A percentile compares a stretch with the other conserved stretches of the same genome.
Conservation (phyloP, 164 flowering plant genomes). For the Chimonanthus praecox region DNA sequence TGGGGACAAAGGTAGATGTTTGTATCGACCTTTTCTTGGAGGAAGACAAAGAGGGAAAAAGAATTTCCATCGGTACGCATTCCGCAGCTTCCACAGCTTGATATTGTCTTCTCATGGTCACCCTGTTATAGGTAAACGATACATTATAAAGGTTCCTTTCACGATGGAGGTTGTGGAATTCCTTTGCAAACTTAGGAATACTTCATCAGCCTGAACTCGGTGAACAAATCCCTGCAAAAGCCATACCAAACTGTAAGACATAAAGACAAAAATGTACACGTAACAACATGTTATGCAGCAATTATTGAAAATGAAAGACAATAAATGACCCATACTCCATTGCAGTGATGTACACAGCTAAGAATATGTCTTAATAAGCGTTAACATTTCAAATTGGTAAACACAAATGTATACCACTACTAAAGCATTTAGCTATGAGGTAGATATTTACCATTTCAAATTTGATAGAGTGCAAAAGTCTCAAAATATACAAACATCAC, state of each 20-base stretch:
- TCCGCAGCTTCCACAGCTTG: constrained; percentile 53
- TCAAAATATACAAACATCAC: too few species aligned
- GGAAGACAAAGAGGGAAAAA: constrained; percentile 52
- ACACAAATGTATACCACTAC: neutral
- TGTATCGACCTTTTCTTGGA: constrained; percentile 31
- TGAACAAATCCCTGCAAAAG: constrained; percentile 62
- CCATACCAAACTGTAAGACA: neutral
- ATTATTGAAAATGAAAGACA: neutral
- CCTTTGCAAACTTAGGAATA: constrained; percentile 47
- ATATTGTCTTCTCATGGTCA: constrained; percentile 63
- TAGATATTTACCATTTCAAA: too few species aligned
- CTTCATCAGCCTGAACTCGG: constrained; percentile 90
- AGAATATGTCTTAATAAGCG: neutral
- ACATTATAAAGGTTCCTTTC: constrained; percentile 43
- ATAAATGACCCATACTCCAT: neutral
- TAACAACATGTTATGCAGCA: neutral
- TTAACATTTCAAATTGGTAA: too few species aligned
- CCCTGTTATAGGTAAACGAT: constrained; percentile 54
- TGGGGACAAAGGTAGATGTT: constrained; percentile 38
- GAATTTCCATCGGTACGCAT: constrained; percentile 34
- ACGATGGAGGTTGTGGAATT: constrained; percentile 41
- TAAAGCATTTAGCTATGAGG: neutral
- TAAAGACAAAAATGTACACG: neutral
- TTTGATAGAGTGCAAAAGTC: neutral
- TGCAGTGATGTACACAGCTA: neutral